These are phyloP conservation scores for Medicago ruthenica DNA, from an alignment of 306 rosid genomes.

Conservation along the genomic window DNA sequence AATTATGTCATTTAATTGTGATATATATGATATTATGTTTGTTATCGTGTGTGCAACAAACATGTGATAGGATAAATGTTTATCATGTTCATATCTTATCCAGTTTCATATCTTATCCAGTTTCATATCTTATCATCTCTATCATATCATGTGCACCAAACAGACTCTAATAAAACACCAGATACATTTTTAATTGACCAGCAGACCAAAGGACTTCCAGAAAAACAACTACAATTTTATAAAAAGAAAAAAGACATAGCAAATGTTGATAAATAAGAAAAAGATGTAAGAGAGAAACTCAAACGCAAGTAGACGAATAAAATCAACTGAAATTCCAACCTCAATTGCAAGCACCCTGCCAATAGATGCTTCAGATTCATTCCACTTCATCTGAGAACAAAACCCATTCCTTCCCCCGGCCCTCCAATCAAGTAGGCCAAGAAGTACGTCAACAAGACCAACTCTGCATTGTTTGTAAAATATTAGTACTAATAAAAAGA, in stretches of 20 bases:
- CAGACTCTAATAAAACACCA: conserved; percentile 4
- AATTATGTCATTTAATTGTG: too few species aligned
- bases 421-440: conserved; percentile 99
- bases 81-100: too few species aligned
- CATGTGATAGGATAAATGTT: too few species aligned
- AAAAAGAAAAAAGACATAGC: neutral
- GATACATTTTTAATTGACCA: conserved; percentile 4
- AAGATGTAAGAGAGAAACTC: conserved; percentile 26
- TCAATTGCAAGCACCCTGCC: conserved; percentile 98
- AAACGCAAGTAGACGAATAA: conserved; percentile 19
- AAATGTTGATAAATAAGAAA: conserved; percentile 19
- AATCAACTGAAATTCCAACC: conserved; percentile 61
- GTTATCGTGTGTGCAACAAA: too few species aligned
- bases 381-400: conserved; percentile 99
- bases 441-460: conserved; percentile 98
- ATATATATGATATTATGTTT: too few species aligned
- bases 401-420: conserved; percentile 97
- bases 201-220: conserved; percentile 5
- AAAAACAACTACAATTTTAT: neutral
- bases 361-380: conserved; percentile 98
- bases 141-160: too few species aligned
- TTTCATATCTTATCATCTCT: too few species aligned
- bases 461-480: conserved; percentile 68
- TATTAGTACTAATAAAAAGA: conserved; percentile 29
- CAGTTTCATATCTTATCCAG: too few species aligned